These are phyloP conservation scores for Cercospora citrullina DNA, from an alignment of 2,329 filamentous ascomycete genomes.

Conservation along the genomic window DNA sequence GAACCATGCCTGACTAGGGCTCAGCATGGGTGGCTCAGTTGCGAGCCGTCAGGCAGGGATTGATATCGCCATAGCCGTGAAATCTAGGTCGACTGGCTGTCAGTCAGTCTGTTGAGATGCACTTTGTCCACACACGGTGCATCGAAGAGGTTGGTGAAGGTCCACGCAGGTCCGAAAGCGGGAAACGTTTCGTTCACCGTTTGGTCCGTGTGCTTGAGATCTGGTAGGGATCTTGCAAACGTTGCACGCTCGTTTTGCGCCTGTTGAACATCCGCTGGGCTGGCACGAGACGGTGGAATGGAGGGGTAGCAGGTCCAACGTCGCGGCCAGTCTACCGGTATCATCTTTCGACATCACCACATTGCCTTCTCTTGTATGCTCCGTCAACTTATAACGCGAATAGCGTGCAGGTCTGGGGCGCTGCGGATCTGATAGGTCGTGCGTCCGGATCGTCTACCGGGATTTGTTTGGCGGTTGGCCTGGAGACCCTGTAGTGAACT, in stretches of 20 bases:
- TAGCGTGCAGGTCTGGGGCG: not conserved
- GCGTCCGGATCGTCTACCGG: slow-evolving; percentile 1
- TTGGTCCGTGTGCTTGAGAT: slow-evolving; percentile 2
- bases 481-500: slow-evolving; percentile 6
- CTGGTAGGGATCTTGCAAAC: not conserved
- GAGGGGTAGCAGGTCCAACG: slow-evolving; percentile 6
- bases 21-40: not conserved
- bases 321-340: slow-evolving; percentile 7
- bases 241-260: not conserved
- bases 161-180: not conserved
- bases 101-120: not conserved
- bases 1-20: not conserved
- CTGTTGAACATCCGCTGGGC: not conserved
- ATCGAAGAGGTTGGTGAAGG: not conserved
- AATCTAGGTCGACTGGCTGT: not conserved
- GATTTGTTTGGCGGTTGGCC: not conserved
- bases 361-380: not conserved
- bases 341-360: not conserved
- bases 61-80: not conserved
- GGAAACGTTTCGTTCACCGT: slow-evolving; percentile 7
- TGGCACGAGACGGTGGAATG: slow-evolving; percentile 4
- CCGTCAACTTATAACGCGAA: not conserved
- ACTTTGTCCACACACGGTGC: not conserved
- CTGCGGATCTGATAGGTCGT: not conserved
- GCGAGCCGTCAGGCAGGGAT: not conserved